Base-by-base conservation (phyloP, 176 grass and related monocot species). In the Musa itinerans region DNA sequence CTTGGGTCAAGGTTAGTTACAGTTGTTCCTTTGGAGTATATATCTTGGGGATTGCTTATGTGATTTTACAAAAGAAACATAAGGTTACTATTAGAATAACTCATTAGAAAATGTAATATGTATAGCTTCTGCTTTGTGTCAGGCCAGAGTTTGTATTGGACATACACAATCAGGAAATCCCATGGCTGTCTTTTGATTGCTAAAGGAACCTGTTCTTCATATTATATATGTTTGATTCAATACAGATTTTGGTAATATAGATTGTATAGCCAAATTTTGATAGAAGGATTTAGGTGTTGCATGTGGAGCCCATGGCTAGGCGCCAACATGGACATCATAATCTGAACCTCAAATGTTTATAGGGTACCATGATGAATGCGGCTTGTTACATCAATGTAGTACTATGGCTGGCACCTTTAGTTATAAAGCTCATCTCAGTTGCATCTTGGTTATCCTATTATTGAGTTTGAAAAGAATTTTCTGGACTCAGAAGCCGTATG, bases 1-100 rank as follows among this genome's bases (percentile, higher is more conserved):
- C 59, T 62, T 20, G 75, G 74, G 21, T 52, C 51, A 49, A 86
- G 80, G 84, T 78, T 82, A 54, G 69, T 82, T 14, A 52, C 16
- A 72, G 11, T 52, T 73, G 13, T 78, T 71, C 17, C 29, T 56
- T 8, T 78, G 13, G 7, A 55, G 14, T 70, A 3, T 48, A 56
- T 11, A 5, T 10, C 5, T 58, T 23, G 26, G 19, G 12, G 16
- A 9, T 50, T 20, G 10, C 8, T 5, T 50, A 24, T 62, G 34
- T n/a, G 26, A 16, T 68, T 17, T 2, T 69, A 7, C 50, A 19
- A 0, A 69, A 48, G 23, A 69, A 69, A n/a, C 34, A 9, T 68
- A 1, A 49, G 19, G 27, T 9, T 50, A 12, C 48, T 49, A 50
- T 50, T 69, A 8, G 26, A 68, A 68, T 13, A 12, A 68, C 10